phyloP scores from a whole-genome alignment of 2,329 filamentous ascomycete genomes.

The Rhynchosporium agropyri region DNA sequence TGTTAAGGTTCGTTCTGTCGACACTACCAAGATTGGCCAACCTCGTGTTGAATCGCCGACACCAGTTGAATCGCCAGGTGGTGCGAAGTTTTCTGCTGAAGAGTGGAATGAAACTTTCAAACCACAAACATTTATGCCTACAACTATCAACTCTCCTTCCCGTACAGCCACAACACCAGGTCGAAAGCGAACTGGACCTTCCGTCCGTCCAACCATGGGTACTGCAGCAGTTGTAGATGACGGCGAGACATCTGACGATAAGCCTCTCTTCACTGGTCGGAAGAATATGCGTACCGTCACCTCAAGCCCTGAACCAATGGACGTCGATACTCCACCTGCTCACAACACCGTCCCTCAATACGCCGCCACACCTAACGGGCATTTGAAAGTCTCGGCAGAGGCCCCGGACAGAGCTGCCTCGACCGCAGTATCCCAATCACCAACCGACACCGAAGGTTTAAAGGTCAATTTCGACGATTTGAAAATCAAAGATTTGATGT shows the following conservation, averaged over 20 bases:
- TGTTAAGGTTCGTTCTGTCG: constrained; percentile 34
- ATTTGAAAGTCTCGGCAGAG: constrained; percentile 56
- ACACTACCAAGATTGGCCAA: constrained; percentile 27
- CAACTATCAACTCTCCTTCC: constrained; percentile 22
- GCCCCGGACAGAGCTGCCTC: constrained; percentile 51
- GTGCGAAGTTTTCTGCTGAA: constrained; percentile 39
- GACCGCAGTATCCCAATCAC: constrained; percentile 20
- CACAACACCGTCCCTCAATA: constrained; percentile 43
- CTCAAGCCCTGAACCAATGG: constrained; percentile 62
- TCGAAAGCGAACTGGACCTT: constrained; percentile 31
- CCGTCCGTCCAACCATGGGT: constrained; percentile 36
- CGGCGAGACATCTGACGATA: constrained; percentile 36
- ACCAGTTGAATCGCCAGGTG: constrained; percentile 37
- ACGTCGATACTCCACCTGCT: constrained; percentile 58
- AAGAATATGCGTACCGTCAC: constrained; percentile 12
- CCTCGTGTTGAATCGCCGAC: constrained; percentile 28
- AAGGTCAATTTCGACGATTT: constrained; percentile 50
- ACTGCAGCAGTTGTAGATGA: constrained; percentile 39
- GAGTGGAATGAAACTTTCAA: constrained; percentile 41
- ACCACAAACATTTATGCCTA: constrained; percentile 41
- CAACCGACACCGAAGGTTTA: constrained; percentile 32
- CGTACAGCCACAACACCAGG: constrained; percentile 22
- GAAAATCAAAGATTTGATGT: constrained; percentile 51
- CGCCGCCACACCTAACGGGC: constrained; percentile 57
- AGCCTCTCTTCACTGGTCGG: constrained; percentile 42